These are phyloP conservation scores for Candida coleopterorum DNA, from an alignment of 805 yeast genomes.

Conservation along the genomic window DNA sequence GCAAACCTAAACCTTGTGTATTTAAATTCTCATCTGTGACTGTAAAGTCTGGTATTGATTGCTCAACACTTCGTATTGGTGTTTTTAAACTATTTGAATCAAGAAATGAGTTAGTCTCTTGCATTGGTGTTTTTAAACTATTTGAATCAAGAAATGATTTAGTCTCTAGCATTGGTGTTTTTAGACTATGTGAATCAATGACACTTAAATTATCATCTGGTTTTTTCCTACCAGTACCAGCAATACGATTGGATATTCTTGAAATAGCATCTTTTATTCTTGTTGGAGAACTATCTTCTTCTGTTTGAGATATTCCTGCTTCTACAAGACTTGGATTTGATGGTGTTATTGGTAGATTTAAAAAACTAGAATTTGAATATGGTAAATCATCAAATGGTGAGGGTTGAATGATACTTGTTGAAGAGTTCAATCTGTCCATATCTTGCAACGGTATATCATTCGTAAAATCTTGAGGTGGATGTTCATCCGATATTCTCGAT, in stretches of 20 bases:
- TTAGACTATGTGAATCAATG: constrained; percentile 1
- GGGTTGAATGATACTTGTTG: not conserved
- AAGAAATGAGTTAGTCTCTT: constrained; percentile 3
- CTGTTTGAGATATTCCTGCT: constrained; percentile 13
- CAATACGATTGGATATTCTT: constrained; percentile 31
- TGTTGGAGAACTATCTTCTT: constrained; percentile 15
- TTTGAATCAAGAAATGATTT: not conserved
- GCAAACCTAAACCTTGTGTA: constrained; percentile 8
- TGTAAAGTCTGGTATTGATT: constrained; percentile 3
- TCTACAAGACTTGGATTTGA: constrained; percentile 18
- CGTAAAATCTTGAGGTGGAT: constrained; percentile 6
- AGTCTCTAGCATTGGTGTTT: constrained; percentile 6
- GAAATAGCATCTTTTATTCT: constrained; percentile 22
- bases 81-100: not conserved
- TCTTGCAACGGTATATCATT: constrained; percentile 17
- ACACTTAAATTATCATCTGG: constrained; percentile 1
- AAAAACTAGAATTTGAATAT: not conserved
- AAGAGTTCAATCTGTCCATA: not conserved
- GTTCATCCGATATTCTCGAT: not conserved
- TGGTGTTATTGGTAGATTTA: not conserved
- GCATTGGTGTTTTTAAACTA: constrained; percentile 3
- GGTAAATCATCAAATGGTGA: constrained; percentile 5
- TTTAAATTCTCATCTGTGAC: constrained; percentile 2
- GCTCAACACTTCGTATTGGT: not conserved
- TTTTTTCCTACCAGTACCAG: constrained; percentile 21